phyloP scores from a whole-genome alignment of 768 basidiomycete species.

The Serendipita sp. region DNA sequence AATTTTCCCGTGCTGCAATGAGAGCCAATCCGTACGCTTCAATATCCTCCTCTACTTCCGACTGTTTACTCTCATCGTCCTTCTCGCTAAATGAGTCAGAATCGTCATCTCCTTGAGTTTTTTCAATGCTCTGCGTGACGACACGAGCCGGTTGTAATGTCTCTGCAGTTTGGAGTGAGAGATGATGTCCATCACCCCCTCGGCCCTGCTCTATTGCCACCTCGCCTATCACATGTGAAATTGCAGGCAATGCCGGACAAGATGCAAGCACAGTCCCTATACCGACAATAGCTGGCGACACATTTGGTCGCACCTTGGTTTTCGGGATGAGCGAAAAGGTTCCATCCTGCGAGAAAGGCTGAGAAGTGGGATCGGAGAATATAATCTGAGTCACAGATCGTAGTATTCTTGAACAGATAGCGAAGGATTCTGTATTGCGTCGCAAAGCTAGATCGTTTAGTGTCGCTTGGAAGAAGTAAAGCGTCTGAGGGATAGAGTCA shows the following conservation, averaged over 20 bases:
- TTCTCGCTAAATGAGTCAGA: constrained; percentile 30
- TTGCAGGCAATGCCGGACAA: constrained; percentile 52
- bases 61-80: neutral
- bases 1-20: neutral
- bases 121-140: neutral
- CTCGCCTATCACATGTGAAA: constrained; percentile 59
- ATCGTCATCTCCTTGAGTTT: constrained; percentile 23
- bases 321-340: constrained; percentile 30
- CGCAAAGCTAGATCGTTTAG: constrained; percentile 59
- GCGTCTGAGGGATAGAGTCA: constrained; percentile 36
- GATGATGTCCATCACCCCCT: constrained; percentile 40
- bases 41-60: neutral
- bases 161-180: constrained; percentile 18
- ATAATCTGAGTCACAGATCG: constrained; percentile 93
- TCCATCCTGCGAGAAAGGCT: constrained; percentile 45
- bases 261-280: constrained; percentile 70
- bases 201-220: constrained; percentile 85
- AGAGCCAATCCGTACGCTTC: neutral
- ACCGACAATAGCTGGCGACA: constrained; percentile 66
- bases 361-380: constrained; percentile 64
- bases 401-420: constrained; percentile 79
- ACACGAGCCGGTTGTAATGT: neutral
- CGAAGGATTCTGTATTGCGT: constrained; percentile 60
- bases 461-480: constrained; percentile 98
- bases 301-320: constrained; percentile 54